Conservation (phyloP, 495 filamentous ascomycete genomes). For the Penicillium cosmopolitanum region DNA sequence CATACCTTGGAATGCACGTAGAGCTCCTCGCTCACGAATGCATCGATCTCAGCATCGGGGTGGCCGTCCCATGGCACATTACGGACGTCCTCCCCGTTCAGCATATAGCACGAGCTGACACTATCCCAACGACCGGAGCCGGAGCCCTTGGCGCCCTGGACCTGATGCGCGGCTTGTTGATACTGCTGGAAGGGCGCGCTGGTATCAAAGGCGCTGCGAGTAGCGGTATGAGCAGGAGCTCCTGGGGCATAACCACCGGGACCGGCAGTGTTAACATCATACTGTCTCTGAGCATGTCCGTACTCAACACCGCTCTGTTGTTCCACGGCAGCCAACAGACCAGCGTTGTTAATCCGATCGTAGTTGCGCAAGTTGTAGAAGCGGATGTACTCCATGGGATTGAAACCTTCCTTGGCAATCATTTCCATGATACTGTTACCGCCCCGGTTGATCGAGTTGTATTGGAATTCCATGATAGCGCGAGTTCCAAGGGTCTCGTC, state of each 20-base stretch:
- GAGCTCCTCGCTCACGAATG: constrained; percentile 90
- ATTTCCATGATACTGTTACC: constrained; percentile 84
- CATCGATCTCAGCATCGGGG: constrained; percentile 75
- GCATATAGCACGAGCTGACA: constrained; percentile 84
- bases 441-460: constrained; percentile 86
- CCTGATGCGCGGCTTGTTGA: constrained; percentile 63
- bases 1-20: constrained; percentile 88
- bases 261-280: constrained; percentile 56
- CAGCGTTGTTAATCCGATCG: constrained; percentile 81
- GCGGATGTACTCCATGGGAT: constrained; percentile 79
- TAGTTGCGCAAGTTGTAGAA: constrained; percentile 97
- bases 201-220: constrained; percentile 46
- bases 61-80: constrained; percentile 75
- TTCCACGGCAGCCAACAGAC: constrained; percentile 66
- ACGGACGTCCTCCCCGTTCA: constrained; percentile 73
- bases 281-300: constrained; percentile 66
- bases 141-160: constrained; percentile 32
- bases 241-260: constrained; percentile 43
- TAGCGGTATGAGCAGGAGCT: constrained; percentile 16
- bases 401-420: constrained; percentile 70
- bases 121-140: constrained; percentile 67
- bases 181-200: constrained; percentile 60
- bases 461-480: constrained; percentile 96
- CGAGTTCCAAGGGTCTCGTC: constrained; percentile 83
- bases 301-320: constrained; percentile 72